Conservation (phyloP, 352 stramenopile genomes). For the Phytophthora niederhauseri region DNA sequence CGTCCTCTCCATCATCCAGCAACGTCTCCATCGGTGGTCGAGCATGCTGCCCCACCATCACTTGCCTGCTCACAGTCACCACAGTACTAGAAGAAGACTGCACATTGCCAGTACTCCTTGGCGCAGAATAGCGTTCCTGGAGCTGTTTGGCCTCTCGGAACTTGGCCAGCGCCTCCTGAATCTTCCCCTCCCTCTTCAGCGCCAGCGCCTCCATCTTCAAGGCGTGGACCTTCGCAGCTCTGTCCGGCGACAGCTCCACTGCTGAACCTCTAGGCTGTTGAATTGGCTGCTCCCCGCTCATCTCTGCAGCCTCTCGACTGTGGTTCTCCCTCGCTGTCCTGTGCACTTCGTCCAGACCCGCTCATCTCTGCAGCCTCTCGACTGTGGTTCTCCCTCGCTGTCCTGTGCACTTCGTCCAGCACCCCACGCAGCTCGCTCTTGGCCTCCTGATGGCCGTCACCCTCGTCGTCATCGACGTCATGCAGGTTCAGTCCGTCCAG, state of each 20-base stretch:
- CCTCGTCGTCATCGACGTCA: conserved; percentile 21
- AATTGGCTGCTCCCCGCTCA: conserved; percentile 2
- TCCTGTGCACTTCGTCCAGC: conserved; percentile 42
- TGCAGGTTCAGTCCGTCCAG: conserved; percentile 39
- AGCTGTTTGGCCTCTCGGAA: conserved; percentile 68
- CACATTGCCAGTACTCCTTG: background rate
- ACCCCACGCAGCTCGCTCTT: conserved; percentile 45
- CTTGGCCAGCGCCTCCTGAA: conserved; percentile 57
- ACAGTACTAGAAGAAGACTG: background rate
- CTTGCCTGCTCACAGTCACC: background rate
- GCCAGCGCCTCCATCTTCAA: conserved; percentile 62
- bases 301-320: conserved; percentile 28
- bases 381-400: conserved; percentile 36
- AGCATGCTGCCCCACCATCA: background rate
- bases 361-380: conserved; percentile 29
- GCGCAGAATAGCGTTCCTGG: conserved; percentile 34
- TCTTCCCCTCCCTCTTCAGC: conserved; percentile 60
- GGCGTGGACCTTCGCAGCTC: conserved; percentile 35
- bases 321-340: conserved; percentile 39
- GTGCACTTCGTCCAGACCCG: conserved; percentile 29
- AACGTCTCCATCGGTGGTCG: conserved; percentile 5
- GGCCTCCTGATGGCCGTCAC: conserved; percentile 33
- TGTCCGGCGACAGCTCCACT: background rate
- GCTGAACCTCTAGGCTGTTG: background rate
- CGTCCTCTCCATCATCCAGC: conserved; percentile 32